phyloP scores from a whole-genome alignment of 2,329 filamentous ascomycete species.

The Ophiostoma fasciatum region DNA sequence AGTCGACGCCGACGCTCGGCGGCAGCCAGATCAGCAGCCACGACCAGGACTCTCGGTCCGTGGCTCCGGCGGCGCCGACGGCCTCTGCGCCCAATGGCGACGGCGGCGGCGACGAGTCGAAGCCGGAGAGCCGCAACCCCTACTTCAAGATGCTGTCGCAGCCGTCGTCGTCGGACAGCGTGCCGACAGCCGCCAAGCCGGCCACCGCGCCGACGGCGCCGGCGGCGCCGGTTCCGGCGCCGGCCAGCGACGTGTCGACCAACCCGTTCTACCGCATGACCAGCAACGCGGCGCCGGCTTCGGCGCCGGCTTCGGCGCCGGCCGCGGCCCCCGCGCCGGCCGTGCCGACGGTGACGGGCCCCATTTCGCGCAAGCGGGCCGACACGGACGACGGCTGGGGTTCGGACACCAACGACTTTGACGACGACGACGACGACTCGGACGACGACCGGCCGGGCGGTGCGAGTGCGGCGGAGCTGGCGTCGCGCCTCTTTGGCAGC shows the following conservation, averaged over 20 bases:
- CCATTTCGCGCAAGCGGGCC: slow-evolving; percentile 37
- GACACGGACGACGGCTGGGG: slow-evolving; percentile 66
- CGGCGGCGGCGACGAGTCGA: slow-evolving; percentile 32
- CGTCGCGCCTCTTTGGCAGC: slow-evolving; percentile 88
- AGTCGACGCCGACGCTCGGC: slow-evolving; percentile 40
- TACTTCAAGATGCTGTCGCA: slow-evolving; percentile 85
- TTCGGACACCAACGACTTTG: slow-evolving; percentile 48
- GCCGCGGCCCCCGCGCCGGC: slow-evolving; percentile 23
- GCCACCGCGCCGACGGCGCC: slow-evolving; percentile 11
- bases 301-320: too few relatives aligned
- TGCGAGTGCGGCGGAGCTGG: slow-evolving; percentile 76
- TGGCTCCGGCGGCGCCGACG: slow-evolving; percentile 28
- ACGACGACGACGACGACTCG: slow-evolving; percentile 50
- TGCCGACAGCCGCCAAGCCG: slow-evolving; percentile 21
- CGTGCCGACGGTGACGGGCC: slow-evolving; percentile 29
- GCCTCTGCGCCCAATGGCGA: slow-evolving; percentile 17
- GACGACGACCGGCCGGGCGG: slow-evolving; percentile 69
- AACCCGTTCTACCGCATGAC: slow-evolving; percentile 91
- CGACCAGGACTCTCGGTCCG: slow-evolving; percentile 35
- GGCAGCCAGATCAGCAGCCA: slow-evolving; percentile 37
- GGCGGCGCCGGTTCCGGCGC: slow-evolving; percentile 22
- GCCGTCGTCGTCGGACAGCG: slow-evolving; percentile 39
- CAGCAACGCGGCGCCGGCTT: slow-evolving; percentile 41
- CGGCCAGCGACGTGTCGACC: slow-evolving; percentile 51
- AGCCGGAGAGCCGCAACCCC: slow-evolving; percentile 79